Conservation (phyloP, 306 rosid species). For the Betula pendula region DNA sequence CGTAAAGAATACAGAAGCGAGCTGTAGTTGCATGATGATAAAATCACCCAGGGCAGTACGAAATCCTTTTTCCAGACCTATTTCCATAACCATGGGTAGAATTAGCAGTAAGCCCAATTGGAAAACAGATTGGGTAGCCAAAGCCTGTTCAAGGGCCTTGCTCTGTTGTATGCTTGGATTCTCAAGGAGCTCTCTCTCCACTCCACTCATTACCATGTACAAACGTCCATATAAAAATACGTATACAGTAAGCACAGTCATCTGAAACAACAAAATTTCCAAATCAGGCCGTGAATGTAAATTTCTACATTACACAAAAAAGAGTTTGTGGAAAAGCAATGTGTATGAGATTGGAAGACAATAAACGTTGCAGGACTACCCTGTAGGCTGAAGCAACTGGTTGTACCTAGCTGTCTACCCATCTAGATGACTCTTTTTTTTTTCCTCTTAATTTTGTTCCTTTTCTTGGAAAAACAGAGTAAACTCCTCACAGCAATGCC, state of each 20-base stretch:
- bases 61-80: conserved; percentile 95
- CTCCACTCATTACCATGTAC: conserved; percentile 95
- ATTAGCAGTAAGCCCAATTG: conserved; percentile 85
- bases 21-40: conserved; percentile 93
- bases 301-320: neutral
- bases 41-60: conserved; percentile 92
- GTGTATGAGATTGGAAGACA: neutral
- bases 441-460: neutral
- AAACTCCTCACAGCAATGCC: neutral
- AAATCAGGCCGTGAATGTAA: conserved; percentile 9
- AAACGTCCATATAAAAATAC: conserved; percentile 86
- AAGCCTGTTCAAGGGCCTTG: conserved; percentile 86
- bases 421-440: no score
- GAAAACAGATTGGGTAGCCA: conserved; percentile 85
- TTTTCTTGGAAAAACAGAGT: neutral
- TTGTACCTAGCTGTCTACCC: neutral
- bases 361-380: neutral
- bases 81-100: conserved; percentile 98
- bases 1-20: conserved; percentile 94
- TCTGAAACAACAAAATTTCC: conserved; percentile 51
- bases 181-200: conserved; percentile 71
- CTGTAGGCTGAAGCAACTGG: neutral
- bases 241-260: conserved; percentile 78
- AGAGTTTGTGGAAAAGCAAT: neutral
- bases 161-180: conserved; percentile 55